phyloP scores from a whole-genome alignment of 2,329 filamentous ascomycete species.

The Myriosclerotinia scirpicola region DNA sequence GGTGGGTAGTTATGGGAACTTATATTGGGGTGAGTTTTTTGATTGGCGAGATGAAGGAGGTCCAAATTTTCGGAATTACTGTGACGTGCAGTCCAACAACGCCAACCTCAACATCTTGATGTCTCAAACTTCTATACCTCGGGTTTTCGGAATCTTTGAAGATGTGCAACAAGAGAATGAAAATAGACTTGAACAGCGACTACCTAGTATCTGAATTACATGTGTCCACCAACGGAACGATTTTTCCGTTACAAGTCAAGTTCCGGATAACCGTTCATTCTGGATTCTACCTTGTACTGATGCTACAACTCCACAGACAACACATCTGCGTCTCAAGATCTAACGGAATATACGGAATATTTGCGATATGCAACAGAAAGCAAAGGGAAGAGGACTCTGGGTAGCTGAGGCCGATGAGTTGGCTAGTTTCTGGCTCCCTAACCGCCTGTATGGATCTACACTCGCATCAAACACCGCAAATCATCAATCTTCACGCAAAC shows the following conservation, averaged over 20 bases:
- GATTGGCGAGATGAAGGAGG: slow-evolving; percentile 17
- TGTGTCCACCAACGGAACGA: neutral
- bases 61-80: neutral
- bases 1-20: neutral
- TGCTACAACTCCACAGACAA: neutral
- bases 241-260: neutral
- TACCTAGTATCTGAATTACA: neutral
- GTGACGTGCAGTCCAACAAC: neutral
- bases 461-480: neutral
- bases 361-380: neutral
- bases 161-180: neutral
- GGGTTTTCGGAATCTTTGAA: slow-evolving; percentile 3
- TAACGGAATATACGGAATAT: neutral
- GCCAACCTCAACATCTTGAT: neutral
- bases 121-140: neutral
- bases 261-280: neutral
- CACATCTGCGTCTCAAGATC: too few relatives aligned
- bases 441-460: too few relatives aligned
- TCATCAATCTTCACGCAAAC: too few relatives aligned
- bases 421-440: too few relatives aligned
- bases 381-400: too few relatives aligned
- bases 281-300: neutral
- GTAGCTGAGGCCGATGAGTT: neutral
- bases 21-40: neutral
- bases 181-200: neutral